These are phyloP conservation scores for Punica granatum DNA, from an alignment of 345 rosid species.

Conservation along the genomic window DNA sequence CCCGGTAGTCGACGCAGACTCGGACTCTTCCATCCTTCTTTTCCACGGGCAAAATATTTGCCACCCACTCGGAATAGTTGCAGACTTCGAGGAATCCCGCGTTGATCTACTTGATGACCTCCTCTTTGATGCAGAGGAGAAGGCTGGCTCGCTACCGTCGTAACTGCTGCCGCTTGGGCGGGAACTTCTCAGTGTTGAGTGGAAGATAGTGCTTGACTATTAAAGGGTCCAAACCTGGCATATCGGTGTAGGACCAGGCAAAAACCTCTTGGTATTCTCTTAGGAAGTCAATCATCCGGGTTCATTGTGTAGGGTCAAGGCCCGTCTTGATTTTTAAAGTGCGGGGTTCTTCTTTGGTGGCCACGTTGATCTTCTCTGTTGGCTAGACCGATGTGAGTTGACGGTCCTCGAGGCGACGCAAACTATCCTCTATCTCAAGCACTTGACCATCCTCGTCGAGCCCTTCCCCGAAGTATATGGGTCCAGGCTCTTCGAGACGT, in stretches of 20 bases:
- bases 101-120: background rate
- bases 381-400: too few relatives aligned
- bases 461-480: too few relatives aligned
- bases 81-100: background rate
- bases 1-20: background rate
- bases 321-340: background rate
- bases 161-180: background rate
- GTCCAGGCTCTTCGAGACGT: too few relatives aligned
- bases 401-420: too few relatives aligned
- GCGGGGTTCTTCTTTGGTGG: background rate
- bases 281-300: background rate
- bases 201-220: background rate
- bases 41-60: background rate
- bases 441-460: too few relatives aligned
- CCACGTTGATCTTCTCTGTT: background rate
- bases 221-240: background rate
- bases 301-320: background rate
- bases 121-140: background rate
- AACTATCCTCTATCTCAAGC: too few relatives aligned
- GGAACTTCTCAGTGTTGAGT: background rate
- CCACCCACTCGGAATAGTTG: background rate
- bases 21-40: background rate
- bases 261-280: conserved; percentile 4
- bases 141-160: background rate
- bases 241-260: background rate